Conservation (phyloP, 148 eudicot genomes). For the Amaranthus hypochondriacus region DNA sequence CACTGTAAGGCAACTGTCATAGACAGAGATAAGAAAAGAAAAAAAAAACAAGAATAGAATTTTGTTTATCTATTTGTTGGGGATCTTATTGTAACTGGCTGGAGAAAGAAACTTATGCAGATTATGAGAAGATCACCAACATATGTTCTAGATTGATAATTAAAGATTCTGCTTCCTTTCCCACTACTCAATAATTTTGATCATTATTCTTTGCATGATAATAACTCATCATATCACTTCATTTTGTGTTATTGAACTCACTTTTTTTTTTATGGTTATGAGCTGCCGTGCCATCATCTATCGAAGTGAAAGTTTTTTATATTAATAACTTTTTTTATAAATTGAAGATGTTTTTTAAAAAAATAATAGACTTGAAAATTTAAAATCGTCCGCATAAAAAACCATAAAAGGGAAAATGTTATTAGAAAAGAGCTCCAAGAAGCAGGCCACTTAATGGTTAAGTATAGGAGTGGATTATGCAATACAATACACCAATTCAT, state of each 20-base stretch:
- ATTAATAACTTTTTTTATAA: too few species aligned
- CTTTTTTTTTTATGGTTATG: too few species aligned
- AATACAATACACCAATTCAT: too few species aligned
- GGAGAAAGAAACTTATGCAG: conserved; percentile 4
- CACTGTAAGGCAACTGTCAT: conserved; percentile 28
- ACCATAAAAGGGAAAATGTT: too few species aligned
- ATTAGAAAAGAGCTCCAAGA: too few species aligned
- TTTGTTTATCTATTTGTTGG: conserved; percentile 19
- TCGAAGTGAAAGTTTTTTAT: too few species aligned
- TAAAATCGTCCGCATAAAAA: too few species aligned
- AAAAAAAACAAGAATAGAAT: conserved; percentile 8
- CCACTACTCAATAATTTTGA: neutral
- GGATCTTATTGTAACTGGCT: conserved; percentile 15
- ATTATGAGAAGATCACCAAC: neutral
- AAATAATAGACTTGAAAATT: too few species aligned
- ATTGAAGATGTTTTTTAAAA: too few species aligned
- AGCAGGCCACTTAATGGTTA: too few species aligned
- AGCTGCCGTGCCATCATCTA: too few species aligned
- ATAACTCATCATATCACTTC: neutral
- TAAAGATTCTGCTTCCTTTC: conserved; percentile 11
- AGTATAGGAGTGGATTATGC: too few species aligned
- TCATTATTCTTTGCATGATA: conserved; percentile 10
- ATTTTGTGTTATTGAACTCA: neutral
- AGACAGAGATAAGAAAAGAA: conserved; percentile 10
- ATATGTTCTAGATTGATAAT: neutral